phyloP scores from a whole-genome alignment of 345 rosid species.

The Physaria fendleri region DNA sequence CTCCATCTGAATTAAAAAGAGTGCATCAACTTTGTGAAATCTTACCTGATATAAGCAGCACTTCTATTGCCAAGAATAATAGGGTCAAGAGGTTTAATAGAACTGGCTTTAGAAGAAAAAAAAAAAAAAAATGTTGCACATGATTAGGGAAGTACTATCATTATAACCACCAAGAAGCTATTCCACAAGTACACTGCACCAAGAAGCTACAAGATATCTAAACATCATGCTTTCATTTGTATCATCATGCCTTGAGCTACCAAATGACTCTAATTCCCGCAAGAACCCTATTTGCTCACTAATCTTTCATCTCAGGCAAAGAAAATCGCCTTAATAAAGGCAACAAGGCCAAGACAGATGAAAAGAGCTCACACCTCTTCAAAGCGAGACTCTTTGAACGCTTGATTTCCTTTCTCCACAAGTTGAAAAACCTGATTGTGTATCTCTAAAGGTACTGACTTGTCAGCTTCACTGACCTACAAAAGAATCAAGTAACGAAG shows the following conservation, averaged over 20 bases:
- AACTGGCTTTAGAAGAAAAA: constrained; percentile 57
- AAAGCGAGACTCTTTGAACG: constrained; percentile 56
- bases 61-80: constrained; percentile 75
- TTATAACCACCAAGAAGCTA: neutral
- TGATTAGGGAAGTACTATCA: neutral
- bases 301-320: neutral
- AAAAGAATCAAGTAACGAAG: constrained; percentile 4
- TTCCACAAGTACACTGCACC: neutral
- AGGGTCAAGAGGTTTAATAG: constrained; percentile 63
- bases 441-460: constrained; percentile 53
- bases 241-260: neutral
- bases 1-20: neutral
- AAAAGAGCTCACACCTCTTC: constrained; percentile 49
- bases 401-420: constrained; percentile 57
- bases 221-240: neutral
- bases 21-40: neutral
- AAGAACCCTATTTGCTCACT: neutral
- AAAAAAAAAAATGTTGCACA: neutral
- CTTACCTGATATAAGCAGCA: constrained; percentile 75
- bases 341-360: neutral
- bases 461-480: constrained; percentile 68
- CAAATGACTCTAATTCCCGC: neutral
- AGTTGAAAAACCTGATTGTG: constrained; percentile 57
- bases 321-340: neutral
- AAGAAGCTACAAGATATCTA: neutral